Percentiles rank a stretch among this genome's conserved stretches.
These are phyloP conservation scores for Neofusicoccum sp. DNA, from an alignment of 2,329 filamentous ascomycete species.

Conservation along the genomic window DNA sequence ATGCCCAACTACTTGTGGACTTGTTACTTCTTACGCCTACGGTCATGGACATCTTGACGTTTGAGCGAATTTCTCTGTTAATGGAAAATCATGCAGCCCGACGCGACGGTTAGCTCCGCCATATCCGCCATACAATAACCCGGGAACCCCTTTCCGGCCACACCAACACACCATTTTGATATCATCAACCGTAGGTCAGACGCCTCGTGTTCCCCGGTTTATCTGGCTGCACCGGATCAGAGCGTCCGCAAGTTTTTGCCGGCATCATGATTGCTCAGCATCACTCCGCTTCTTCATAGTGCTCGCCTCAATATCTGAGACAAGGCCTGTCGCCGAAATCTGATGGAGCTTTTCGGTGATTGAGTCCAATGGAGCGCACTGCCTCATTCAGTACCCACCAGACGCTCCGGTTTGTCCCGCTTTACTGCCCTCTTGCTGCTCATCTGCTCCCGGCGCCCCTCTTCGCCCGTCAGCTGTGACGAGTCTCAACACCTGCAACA, in stretches of 20 bases:
- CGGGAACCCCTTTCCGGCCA: constrained; percentile 15
- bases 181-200: not conserved
- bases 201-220: not conserved
- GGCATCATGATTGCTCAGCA: not conserved
- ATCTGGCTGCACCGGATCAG: not conserved
- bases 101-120: not conserved
- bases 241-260: not conserved
- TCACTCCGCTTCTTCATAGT: not conserved
- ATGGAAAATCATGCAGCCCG: not conserved
- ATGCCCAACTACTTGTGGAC: not conserved
- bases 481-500: constrained; percentile 4
- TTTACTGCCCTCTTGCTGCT: not conserved
- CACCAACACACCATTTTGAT: not conserved
- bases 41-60: not conserved
- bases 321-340: not conserved
- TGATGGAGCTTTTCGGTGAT: not conserved
- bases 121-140: constrained; percentile 13
- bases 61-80: not conserved
- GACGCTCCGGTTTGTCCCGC: not conserved
- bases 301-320: not conserved
- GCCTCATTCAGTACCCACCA: not conserved
- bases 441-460: not conserved
- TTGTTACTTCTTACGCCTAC: not conserved
- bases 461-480: not conserved
- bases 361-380: not conserved